Evolutionary conservation across 1,139 yeast species (phyloP).

Genomic region (Citeromyces hawaiiensis): DNA sequence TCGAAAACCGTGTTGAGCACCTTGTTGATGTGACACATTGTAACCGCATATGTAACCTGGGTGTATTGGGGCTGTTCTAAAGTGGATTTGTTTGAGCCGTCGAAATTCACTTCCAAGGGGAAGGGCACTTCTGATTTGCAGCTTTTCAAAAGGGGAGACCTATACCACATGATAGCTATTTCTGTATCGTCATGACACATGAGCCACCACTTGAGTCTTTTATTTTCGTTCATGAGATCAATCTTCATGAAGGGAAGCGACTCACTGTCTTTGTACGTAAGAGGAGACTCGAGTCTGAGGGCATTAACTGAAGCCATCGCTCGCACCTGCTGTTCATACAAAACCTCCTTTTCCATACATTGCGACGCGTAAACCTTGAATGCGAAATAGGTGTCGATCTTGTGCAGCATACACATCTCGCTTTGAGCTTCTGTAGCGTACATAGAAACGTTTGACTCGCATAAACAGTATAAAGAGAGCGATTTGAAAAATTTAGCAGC

Average conservation of each 20-base stretch:
- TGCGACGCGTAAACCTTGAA: background rate
- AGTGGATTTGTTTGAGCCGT: background rate
- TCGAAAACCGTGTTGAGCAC: slow-evolving; percentile 1
- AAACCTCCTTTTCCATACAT: background rate
- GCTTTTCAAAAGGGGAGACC: slow-evolving; percentile 2
- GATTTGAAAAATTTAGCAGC: background rate
- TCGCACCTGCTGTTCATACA: background rate
- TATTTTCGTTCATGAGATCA: slow-evolving; percentile 1
- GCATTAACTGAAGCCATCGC: background rate
- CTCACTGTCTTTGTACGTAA: slow-evolving; percentile 1
- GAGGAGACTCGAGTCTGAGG: background rate
- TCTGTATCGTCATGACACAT: slow-evolving; percentile 4
- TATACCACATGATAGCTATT: slow-evolving; percentile 2
- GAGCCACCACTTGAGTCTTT: slow-evolving; percentile 3
- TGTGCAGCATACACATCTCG: background rate
- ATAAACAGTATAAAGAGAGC: background rate
- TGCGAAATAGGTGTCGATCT: background rate
- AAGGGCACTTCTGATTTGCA: slow-evolving; percentile 2
- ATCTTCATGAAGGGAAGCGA: slow-evolving; percentile 1
- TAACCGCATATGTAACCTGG: background rate
- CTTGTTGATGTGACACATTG: background rate
- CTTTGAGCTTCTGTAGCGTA: background rate
- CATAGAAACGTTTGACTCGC: background rate
- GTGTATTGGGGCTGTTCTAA: slow-evolving; percentile 1
- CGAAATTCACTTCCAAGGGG: slow-evolving; percentile 2